Evolutionary conservation across 73 alveolate species (phyloP), one percentile per base, ranked within the genome.

Genomic region (Breviolum minutum): DNA sequence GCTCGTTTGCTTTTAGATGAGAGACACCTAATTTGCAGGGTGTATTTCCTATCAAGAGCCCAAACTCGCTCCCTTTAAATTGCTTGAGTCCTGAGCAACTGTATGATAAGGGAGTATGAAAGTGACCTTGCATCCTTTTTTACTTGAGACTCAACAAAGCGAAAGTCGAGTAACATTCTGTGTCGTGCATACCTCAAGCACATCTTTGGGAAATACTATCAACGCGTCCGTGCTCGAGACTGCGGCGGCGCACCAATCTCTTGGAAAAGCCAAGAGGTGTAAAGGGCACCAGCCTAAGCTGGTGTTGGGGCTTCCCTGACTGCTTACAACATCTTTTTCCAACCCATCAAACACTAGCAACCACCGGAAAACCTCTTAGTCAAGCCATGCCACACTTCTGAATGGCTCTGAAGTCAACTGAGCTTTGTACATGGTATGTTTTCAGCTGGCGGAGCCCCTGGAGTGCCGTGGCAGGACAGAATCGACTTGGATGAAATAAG

Each of bases 381-480:
- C 27, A 14, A 29, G 83, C 81, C 20, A 20, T 70, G 54, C 54
- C 3, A n/a, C 81, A 70, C 26, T 24, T 69, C 27, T 24, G 26
- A 4, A 17, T 69, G 16, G 32, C 26, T 77, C 80, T 69, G 4
- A 69, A 17, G 19, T 20, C 63, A 40, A 8, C 48, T 62, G 29
- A 85, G 94, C 94, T 7, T 82, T 11, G 20, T 5, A 84, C 97
- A 40, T 92, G 97, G 66, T 92, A 92, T 62, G 97, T 92, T 40
- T 89, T 74, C 63, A 92, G 66, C 89, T 92, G 97, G 30, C 97
- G 97, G 8, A 92, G 89, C 32, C 97, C 97, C 97, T 90, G 86
- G 10, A 27, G 62, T 17, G 40, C 5, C 13, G 26, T 2, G 32
- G 30, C 10, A 8, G 81, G 29, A 30, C 81, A 12, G 29, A 8